Conservation (phyloP, 345 rosid genomes). For the Nasturtium officinale region DNA sequence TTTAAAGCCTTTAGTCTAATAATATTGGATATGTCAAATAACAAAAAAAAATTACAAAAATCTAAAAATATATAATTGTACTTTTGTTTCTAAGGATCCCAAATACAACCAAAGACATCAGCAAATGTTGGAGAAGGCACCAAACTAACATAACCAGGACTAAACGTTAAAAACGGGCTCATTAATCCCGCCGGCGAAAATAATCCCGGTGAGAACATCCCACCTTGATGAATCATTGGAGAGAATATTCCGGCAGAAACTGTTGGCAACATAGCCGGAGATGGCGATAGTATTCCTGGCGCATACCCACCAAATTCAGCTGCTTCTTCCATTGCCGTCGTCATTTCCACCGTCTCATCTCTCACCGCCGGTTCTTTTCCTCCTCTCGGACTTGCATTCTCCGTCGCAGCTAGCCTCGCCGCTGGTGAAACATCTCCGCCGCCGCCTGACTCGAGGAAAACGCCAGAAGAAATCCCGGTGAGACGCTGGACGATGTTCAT, state of each 20-base stretch:
- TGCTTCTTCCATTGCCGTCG: conserved; percentile 35
- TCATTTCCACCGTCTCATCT: conserved; percentile 33
- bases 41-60: conserved; percentile 15
- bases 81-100: conserved; percentile 49
- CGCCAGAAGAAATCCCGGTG: conserved; percentile 66
- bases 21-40: conserved; percentile 21
- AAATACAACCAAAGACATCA: conserved; percentile 53
- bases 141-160: conserved; percentile 50
- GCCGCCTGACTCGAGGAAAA: conserved; percentile 45
- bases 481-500: conserved; percentile 87
- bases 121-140: conserved; percentile 59
- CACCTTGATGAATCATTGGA: conserved; percentile 44
- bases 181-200: conserved; percentile 59
- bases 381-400: conserved; percentile 63
- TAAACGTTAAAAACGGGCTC: conserved; percentile 51
- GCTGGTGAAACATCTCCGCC: conserved; percentile 72
- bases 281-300: conserved; percentile 81
- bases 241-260: conserved; percentile 58
- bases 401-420: conserved; percentile 77
- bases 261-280: conserved; percentile 60
- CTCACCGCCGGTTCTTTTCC: conserved; percentile 34
- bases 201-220: conserved; percentile 42
- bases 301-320: conserved; percentile 44
- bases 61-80: neutral
- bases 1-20: conserved; percentile 29